Evolutionary conservation across 768 basidiomycete genomes (phyloP), one percentile per base, ranked within the genome.

Genomic region (Amanita pallidorosea): DNA sequence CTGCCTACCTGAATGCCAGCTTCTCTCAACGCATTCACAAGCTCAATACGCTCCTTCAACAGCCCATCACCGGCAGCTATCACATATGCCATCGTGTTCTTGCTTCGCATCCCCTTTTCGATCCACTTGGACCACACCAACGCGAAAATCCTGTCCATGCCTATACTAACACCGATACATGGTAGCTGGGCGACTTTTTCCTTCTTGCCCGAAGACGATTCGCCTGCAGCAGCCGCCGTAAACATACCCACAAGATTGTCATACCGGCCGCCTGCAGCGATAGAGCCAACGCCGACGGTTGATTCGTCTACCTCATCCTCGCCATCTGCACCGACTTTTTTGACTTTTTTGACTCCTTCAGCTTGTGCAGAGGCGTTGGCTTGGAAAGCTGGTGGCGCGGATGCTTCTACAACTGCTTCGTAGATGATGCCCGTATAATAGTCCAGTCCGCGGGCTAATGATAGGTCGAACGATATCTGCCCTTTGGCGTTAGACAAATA

Each of bases 351-450:
- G 68, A 54, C 47, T 63, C 67, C 38, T 51, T 54, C 55, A n/a
- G 60, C 55, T 49, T 60, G 37, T 6, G 67, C 29, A 2, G 67
- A 41, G 4, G 71, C 58, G 11, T 73, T 68, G 29, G 70, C 57
- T 53, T 73, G 75, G 69, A 91, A 82, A 2, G 81, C 83, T 0
- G 95, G 94, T 2, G 95, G 93, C 0, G 94, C 94, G 7, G 94
- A 97, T 1, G 84, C 89, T 61, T 90, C 92, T 36, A 92, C 88
- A 54, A 88, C 79, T 38, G 91, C 96, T 67, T 99, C 95, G 67
- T 95, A 98, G 63, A 98, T 98, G 60, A 99, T 84, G 15, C 96
- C 96, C 2, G 95, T 99, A 68, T 99, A 98, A 67, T 99, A 98
- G 65, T 98, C 96, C 18, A 98, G 77, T 35, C 95, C 95, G 29